Percentiles rank a stretch among this genome's conserved stretches.
Conservation (phyloP, 129 eudicot species). For the Flaveria sonorensis region DNA sequence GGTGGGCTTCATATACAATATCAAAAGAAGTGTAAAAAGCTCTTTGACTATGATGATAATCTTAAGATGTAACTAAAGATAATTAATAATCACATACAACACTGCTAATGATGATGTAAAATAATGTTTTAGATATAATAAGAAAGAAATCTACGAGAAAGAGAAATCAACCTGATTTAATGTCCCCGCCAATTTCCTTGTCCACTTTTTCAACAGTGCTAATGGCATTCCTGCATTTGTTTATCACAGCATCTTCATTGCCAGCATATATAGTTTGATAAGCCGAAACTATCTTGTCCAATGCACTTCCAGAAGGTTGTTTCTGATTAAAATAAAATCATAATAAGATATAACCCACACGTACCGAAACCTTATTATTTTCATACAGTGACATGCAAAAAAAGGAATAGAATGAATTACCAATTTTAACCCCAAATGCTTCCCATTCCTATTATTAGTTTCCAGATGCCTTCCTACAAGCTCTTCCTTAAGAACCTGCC, state of each 20-base stretch:
- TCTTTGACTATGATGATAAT: neutral
- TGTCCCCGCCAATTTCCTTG: conserved; percentile 62
- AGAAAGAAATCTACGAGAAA: neutral
- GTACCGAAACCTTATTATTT: neutral
- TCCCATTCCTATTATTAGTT: conserved; percentile 46
- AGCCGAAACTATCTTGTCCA: conserved; percentile 76
- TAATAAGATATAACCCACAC: conserved; percentile 8
- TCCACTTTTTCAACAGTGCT: conserved; percentile 67
- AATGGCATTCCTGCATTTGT: conserved; percentile 62
- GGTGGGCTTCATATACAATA: neutral
- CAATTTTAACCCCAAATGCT: conserved; percentile 48
- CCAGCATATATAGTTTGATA: conserved; percentile 62
- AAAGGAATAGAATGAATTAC: conserved; percentile 35
- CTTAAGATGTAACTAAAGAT: neutral
- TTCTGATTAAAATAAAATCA: conserved; percentile 40
- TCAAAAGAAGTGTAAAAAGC: neutral
- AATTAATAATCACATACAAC: neutral
- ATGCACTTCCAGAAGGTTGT: conserved; percentile 57
- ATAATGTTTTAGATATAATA: neutral
- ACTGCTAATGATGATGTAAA: neutral
- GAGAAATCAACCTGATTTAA: conserved; percentile 52
- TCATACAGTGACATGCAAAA: conserved; percentile 15
- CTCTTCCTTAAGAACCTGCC: conserved; percentile 86
- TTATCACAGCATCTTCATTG: conserved; percentile 69
- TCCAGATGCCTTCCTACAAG: conserved; percentile 68